Percentiles rank a stretch among this genome's conserved stretches.
phyloP scores from a whole-genome alignment of 1,139 yeast species.

The Taiozyma onychis region DNA sequence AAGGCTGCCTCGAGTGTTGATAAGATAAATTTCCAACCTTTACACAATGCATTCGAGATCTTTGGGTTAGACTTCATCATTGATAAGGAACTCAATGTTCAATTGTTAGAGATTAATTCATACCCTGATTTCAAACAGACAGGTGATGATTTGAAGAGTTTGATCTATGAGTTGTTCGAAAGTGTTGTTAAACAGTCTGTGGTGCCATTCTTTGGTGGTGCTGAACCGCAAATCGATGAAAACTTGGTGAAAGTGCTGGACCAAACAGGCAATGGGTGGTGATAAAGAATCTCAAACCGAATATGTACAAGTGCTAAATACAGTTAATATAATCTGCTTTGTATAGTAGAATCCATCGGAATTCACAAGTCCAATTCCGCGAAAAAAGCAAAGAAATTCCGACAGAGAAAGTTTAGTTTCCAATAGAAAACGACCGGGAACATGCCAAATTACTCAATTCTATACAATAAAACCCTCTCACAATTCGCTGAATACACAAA shows the following conservation, averaged over 20 bases:
- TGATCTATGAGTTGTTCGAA: slow-evolving; percentile 58
- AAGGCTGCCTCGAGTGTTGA: slow-evolving; percentile 78
- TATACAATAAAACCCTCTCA: background rate
- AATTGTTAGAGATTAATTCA: slow-evolving; percentile 79
- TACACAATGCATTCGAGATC: slow-evolving; percentile 75
- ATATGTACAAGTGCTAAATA: too few relatives aligned
- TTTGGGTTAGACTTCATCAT: slow-evolving; percentile 88
- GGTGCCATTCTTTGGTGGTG: slow-evolving; percentile 31
- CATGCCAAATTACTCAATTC: too few relatives aligned
- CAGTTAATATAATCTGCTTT: too few relatives aligned
- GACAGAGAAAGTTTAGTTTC: background rate
- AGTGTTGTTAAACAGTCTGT: slow-evolving; percentile 38
- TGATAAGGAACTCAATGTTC: slow-evolving; percentile 46
- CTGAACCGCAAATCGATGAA: slow-evolving; percentile 8
- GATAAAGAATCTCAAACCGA: background rate
- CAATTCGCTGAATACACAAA: background rate
- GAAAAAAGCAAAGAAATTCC: background rate
- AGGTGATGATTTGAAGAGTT: slow-evolving; percentile 61
- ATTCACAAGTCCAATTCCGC: background rate
- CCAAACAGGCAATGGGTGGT: slow-evolving; percentile 30
- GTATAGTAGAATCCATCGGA: background rate
- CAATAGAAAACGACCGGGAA: too few relatives aligned
- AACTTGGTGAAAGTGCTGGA: slow-evolving; percentile 36
- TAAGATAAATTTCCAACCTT: slow-evolving; percentile 83
- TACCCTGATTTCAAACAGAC: slow-evolving; percentile 97